Conservation (phyloP, 2,329 filamentous ascomycete genomes). For the Fusarium globosum region DNA sequence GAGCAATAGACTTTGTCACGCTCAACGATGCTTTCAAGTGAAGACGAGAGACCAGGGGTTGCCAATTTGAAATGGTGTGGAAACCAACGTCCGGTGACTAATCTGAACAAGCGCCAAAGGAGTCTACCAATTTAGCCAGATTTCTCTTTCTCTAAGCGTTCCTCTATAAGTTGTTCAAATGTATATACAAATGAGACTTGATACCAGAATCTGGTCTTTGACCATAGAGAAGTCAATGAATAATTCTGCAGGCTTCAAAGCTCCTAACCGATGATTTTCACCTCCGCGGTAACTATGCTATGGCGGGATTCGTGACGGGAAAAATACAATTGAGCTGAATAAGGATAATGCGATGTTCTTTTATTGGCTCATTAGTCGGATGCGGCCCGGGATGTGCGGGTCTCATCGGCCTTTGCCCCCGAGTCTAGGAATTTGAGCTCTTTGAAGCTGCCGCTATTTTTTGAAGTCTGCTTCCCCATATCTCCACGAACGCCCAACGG, state of each 20-base stretch:
- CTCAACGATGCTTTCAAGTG: slow-evolving; percentile 15
- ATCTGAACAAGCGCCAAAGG: too few relatives aligned
- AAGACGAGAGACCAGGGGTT: not conserved
- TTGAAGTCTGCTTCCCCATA: slow-evolving; percentile 24
- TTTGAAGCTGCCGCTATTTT: slow-evolving; percentile 37
- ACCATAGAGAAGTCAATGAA: not conserved
- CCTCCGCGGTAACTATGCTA: not conserved
- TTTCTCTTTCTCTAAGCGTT: too few relatives aligned
- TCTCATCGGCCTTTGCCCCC: slow-evolving; percentile 43
- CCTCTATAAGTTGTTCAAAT: not conserved
- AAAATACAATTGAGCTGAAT: slow-evolving; percentile 18
- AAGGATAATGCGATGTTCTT: slow-evolving; percentile 21
- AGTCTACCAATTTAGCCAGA: too few relatives aligned
- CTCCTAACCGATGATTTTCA: too few relatives aligned
- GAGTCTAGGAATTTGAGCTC: slow-evolving; percentile 42
- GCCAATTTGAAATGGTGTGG: not conserved
- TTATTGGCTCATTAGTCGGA: slow-evolving; percentile 38
- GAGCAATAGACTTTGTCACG: slow-evolving; percentile 39
- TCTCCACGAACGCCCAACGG: slow-evolving; percentile 23
- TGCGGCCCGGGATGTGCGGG: slow-evolving; percentile 38
- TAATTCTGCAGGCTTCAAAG: not conserved
- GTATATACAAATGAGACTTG: not conserved
- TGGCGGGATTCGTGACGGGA: slow-evolving; percentile 5
- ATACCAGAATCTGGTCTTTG: not conserved
- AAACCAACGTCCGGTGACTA: slow-evolving; percentile 33